These are phyloP conservation scores for Suillus clintonianus DNA, from an alignment of 768 basidiomycete genomes.

Conservation along the genomic window DNA sequence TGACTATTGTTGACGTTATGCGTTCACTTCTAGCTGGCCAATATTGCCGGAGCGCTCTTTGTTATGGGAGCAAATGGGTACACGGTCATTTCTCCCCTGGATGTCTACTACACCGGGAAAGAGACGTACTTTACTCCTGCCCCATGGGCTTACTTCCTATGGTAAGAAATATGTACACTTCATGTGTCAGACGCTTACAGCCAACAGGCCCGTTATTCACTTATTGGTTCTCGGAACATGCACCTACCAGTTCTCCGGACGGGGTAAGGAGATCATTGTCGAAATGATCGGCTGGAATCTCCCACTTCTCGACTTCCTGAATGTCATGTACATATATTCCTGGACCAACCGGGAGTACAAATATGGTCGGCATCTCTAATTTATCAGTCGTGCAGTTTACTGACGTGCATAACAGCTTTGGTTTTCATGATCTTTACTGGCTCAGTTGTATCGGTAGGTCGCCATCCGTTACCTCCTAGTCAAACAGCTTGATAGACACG, in stretches of 20 bases:
- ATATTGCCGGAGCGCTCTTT: slow-evolving; percentile 55
- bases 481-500: slow-evolving; percentile 37
- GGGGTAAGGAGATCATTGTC: slow-evolving; percentile 57
- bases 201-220: slow-evolving; percentile 58
- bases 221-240: slow-evolving; percentile 66
- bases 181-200: background rate
- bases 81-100: slow-evolving; percentile 55
- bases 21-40: slow-evolving; percentile 41
- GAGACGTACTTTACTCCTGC: slow-evolving; percentile 72
- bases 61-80: slow-evolving; percentile 65
- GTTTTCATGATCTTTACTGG: slow-evolving; percentile 46
- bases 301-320: slow-evolving; percentile 62
- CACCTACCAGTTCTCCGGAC: slow-evolving; percentile 58
- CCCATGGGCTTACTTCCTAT: slow-evolving; percentile 61
- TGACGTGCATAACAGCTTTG: slow-evolving; percentile 29
- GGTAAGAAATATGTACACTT: slow-evolving; percentile 36
- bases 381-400: background rate
- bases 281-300: slow-evolving; percentile 70
- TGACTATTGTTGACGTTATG: slow-evolving; percentile 7
- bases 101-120: slow-evolving; percentile 48
- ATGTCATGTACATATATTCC: slow-evolving; percentile 63
- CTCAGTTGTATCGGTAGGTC: slow-evolving; percentile 51
- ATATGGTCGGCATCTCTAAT: slow-evolving; percentile 31
- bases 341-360: slow-evolving; percentile 56
- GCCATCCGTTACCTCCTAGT: slow-evolving; percentile 13